Evolutionary conservation across 2,329 filamentous ascomycete genomes (phyloP), one percentile per base, ranked within the genome.

Genomic region (Cercospora nicotianae): DNA sequence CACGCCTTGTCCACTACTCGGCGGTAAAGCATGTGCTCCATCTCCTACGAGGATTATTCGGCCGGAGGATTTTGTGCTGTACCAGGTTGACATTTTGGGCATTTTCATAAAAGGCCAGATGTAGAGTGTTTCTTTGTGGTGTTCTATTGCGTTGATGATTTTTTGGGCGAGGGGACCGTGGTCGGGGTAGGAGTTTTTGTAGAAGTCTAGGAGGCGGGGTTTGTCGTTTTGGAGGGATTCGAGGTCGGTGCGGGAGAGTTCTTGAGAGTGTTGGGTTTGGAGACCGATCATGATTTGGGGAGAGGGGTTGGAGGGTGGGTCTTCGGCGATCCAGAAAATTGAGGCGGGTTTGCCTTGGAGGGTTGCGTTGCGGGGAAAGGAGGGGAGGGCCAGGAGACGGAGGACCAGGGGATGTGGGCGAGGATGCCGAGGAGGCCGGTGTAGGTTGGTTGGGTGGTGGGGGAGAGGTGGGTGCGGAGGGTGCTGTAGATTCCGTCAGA

Each of bases 31-130:
- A 75, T 88, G 86, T 0, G 85, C 86, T 2, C 85, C 85, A 74
- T 88, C 86, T 3, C 86, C 87, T 2, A 87, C 76, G 1, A 89
- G 76, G 4, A 88, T 79, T 2, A 87, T 80, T 0, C 84, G 79
- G 9, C 82, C 77, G 5, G 79, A 75, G 7, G 78, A 75, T 8
- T 13, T 33, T 42, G 69, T 62, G 61, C 68, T 72, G 20, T 80
- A 78, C 84, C 84, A 87, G 18, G 77, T 79, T 3, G 82, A 81
- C 2, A 87, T 77, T 18, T 77, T 69, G 12, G 74, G 75, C 61
- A 77, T 73, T n/a, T 69, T 69, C 61, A 75, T 67, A 30, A 72
- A 76, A 4, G 75, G 74, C 75, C 75, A 77, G 26, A 73, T 70
- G 55, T 68, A 72, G 13, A 72, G 28, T 5, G 18, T 66, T 33